A percentile compares a stretch with the other conserved stretches of the same genome.
Evolutionary conservation across 1,284 basidiomycete genomes (phyloP).

Genomic region (Leccinum pachyderme): DNA sequence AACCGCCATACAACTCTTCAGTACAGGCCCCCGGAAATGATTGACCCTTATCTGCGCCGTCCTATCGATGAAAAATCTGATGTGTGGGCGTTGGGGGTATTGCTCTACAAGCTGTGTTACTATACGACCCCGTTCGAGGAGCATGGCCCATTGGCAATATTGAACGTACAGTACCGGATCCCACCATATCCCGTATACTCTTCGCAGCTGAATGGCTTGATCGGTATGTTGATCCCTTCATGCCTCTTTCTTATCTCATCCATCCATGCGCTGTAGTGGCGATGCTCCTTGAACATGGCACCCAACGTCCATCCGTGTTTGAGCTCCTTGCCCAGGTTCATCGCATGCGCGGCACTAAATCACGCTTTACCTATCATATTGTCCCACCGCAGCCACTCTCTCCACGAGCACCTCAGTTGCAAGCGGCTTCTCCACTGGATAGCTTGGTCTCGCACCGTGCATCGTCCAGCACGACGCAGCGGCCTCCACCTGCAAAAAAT

Average conservation of each 20-base stretch:
- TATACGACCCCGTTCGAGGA: constrained; percentile 99
- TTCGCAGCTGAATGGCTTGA: constrained; percentile 79
- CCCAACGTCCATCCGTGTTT: constrained; percentile 79
- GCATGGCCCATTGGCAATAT: constrained; percentile 92
- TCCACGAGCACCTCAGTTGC: constrained; percentile 37
- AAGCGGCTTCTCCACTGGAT: constrained; percentile 28
- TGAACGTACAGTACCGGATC: constrained; percentile 95
- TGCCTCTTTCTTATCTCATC: constrained; percentile 10
- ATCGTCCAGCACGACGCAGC: constrained; percentile 25
- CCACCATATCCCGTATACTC: constrained; percentile 95
- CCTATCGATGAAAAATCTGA: constrained; percentile 94
- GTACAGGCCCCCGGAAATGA: constrained; percentile 98
- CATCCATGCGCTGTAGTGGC: constrained; percentile 50
- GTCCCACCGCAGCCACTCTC: constrained; percentile 49
- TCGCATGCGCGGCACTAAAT: constrained; percentile 79
- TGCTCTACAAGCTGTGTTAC: constrained; percentile 94
- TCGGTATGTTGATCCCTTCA: constrained; percentile 57
- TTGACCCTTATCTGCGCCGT: constrained; percentile 83
- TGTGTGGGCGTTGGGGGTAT: constrained; percentile 93
- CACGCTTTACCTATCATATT: constrained; percentile 68
- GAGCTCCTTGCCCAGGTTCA: constrained; percentile 79
- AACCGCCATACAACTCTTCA: constrained; percentile 95
- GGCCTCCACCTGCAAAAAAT: constrained; percentile 21
- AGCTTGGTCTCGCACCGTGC: constrained; percentile 42
- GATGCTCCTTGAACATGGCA: constrained; percentile 85